Percentiles rank a stretch among this genome's conserved stretches.
phyloP scores from a whole-genome alignment of 2,329 filamentous ascomycete species.

The Ophioceras dolichostomum region DNA sequence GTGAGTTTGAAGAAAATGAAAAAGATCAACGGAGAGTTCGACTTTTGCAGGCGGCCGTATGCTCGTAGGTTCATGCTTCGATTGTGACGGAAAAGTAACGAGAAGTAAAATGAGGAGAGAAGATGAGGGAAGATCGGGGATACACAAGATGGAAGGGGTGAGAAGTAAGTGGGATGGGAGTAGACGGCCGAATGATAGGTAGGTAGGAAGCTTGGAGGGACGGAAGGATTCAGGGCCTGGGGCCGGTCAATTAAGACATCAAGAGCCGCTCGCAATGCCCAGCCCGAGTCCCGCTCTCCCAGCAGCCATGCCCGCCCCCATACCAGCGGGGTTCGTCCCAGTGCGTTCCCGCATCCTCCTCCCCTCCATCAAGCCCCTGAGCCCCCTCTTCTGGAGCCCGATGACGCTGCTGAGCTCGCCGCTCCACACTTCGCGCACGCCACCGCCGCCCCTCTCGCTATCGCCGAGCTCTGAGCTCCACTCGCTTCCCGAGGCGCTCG shows the following conservation, averaged over 20 bases:
- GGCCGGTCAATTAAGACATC: not conserved
- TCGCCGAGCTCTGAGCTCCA: conserved; percentile 43
- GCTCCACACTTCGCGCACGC: conserved; percentile 58
- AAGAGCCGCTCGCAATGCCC: conserved; percentile 1
- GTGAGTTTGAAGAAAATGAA: too few relatives aligned
- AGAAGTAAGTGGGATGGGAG: not conserved
- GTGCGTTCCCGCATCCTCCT: conserved; percentile 68
- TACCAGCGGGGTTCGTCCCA: conserved; percentile 21
- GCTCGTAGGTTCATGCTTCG: not conserved
- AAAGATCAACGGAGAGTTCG: too few relatives aligned
- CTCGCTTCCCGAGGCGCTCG: conserved; percentile 40
- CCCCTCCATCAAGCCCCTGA: conserved; percentile 91
- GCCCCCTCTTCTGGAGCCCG: conserved; percentile 83
- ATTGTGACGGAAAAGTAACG: too few relatives aligned
- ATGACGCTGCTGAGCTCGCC: conserved; percentile 81
- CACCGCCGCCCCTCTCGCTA: conserved; percentile 24
- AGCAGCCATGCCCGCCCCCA: not conserved
- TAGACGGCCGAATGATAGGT: not conserved
- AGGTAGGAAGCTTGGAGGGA: not conserved
- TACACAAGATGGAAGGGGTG: not conserved
- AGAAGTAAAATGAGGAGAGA: too few relatives aligned
- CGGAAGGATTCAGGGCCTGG: not conserved
- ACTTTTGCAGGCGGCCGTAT: not conserved
- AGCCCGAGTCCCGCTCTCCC: not conserved
- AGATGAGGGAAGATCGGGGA: too few relatives aligned